Evolutionary conservation across 2,329 filamentous ascomycete species (phyloP).

Genomic region (Exophiala xenobiotica): DNA sequence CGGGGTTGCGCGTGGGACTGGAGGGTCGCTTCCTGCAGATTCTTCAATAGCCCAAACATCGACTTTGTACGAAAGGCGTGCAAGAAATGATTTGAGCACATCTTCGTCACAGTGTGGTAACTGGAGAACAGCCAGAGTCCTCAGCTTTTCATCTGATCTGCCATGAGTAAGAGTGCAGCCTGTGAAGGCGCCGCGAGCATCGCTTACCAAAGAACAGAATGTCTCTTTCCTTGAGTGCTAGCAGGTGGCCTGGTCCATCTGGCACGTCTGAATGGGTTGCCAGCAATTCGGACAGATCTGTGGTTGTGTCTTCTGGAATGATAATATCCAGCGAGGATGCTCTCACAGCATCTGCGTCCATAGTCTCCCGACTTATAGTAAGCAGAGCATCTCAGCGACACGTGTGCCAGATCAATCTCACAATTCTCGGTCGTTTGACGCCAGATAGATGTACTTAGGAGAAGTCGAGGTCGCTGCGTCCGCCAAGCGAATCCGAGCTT

Average conservation of each 20-base stretch:
- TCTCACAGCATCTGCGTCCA: slow-evolving; percentile 42
- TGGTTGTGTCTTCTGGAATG: slow-evolving; percentile 41
- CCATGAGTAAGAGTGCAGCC: slow-evolving; percentile 48
- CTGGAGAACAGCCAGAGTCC: slow-evolving; percentile 52
- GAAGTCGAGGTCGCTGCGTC: too few relatives aligned
- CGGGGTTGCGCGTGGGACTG: slow-evolving; percentile 28
- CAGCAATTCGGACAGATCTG: slow-evolving; percentile 18
- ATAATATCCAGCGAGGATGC: slow-evolving; percentile 46
- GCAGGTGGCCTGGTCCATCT: slow-evolving; percentile 43
- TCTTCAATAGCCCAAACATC: slow-evolving; percentile 47
- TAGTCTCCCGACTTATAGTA: slow-evolving; percentile 10
- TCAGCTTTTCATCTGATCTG: slow-evolving; percentile 56
- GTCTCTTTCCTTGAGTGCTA: slow-evolving; percentile 51
- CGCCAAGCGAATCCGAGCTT: background rate
- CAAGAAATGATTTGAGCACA: slow-evolving; percentile 49
- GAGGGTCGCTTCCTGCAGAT: slow-evolving; percentile 37
- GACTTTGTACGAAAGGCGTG: slow-evolving; percentile 50
- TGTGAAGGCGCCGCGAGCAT: background rate
- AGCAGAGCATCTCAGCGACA: too few relatives aligned
- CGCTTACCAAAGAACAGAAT: slow-evolving; percentile 43
- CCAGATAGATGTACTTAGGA: too few relatives aligned
- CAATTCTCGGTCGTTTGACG: too few relatives aligned
- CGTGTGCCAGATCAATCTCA: too few relatives aligned
- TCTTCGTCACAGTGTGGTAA: slow-evolving; percentile 51
- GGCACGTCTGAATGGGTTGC: slow-evolving; percentile 38